Evolutionary conservation across 2,329 filamentous ascomycete species (phyloP).

Genomic region (Colletotrichum sp.): DNA sequence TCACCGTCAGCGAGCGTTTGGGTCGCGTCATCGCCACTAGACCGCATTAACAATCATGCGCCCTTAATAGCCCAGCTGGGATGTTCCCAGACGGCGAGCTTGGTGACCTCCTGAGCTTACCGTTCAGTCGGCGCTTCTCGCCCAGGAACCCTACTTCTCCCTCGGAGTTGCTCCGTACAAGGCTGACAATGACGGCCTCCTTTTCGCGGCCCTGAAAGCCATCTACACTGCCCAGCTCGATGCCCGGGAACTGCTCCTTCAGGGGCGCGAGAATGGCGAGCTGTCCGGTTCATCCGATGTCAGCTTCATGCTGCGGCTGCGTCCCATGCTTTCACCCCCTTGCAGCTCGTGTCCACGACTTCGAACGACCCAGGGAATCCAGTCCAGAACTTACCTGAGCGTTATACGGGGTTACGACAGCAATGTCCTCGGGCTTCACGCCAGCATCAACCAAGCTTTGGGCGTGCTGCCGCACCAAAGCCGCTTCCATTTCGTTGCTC

Average conservation of each 20-base stretch:
- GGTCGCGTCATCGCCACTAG: conserved; percentile 97
- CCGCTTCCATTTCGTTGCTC: conserved; percentile 90
- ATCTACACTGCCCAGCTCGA: conserved; percentile 96
- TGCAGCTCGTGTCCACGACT: not conserved
- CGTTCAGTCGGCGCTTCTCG: conserved; percentile 91
- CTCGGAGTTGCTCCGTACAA: conserved; percentile 90
- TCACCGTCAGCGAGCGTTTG: conserved; percentile 85
- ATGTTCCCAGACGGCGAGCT: not conserved
- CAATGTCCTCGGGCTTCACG: conserved; percentile 83
- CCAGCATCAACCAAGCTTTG: conserved; percentile 77
- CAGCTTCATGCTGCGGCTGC: conserved; percentile 19
- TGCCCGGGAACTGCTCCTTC: conserved; percentile 80
- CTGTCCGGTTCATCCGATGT: conserved; percentile 43
- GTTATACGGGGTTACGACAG: conserved; percentile 95
- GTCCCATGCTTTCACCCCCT: not conserved
- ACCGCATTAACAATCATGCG: conserved; percentile 31
- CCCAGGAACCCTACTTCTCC: conserved; percentile 91
- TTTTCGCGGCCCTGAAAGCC: conserved; percentile 98
- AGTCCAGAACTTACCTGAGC: conserved; percentile 69
- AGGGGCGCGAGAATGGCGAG: conserved; percentile 80
- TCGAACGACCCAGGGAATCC: not conserved
- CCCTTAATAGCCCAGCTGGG: not conserved
- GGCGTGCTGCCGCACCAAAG: conserved; percentile 81
- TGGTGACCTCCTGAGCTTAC: conserved; percentile 54
- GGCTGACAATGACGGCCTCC: conserved; percentile 89